Percentiles rank a stretch among this genome's conserved stretches.
phyloP scores from a whole-genome alignment of 352 stramenopile genomes.

The Phytopythium vexans region DNA sequence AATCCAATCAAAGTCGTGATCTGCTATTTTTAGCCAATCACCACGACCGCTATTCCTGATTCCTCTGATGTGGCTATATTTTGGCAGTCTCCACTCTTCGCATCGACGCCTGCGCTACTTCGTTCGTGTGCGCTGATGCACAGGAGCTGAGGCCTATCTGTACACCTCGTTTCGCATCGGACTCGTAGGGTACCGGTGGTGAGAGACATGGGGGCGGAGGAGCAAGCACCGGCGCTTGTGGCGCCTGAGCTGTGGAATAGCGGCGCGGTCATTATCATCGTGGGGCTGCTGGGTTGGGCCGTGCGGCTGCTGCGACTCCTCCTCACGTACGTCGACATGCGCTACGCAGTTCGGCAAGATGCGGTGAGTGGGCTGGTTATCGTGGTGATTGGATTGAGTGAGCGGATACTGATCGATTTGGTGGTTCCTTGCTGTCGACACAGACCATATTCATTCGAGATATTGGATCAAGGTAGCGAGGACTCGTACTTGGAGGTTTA shows the following conservation, averaged over 20 bases:
- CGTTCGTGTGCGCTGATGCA: too few species aligned
- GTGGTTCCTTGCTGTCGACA: not conserved
- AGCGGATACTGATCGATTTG: not conserved
- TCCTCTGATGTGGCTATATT: too few species aligned
- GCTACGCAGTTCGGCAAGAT: constrained; percentile 31
- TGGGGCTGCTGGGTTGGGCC: constrained; percentile 38
- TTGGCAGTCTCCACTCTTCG: too few species aligned
- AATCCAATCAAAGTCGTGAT: constrained; percentile 13
- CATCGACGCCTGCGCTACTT: too few species aligned
- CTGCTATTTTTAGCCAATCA: constrained; percentile 12
- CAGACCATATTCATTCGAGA: constrained; percentile 21
- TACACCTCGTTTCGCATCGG: constrained; percentile 4
- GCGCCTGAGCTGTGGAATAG: constrained; percentile 64
- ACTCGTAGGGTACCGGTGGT: constrained; percentile 3
- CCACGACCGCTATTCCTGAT: constrained; percentile 10
- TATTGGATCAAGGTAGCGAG: constrained; percentile 23
- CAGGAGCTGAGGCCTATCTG: too few species aligned
- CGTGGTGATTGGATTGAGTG: not conserved
- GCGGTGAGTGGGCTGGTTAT: constrained; percentile 22
- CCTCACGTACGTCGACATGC: constrained; percentile 34
- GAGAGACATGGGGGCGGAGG: constrained; percentile 7
- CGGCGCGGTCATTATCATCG: constrained; percentile 36
- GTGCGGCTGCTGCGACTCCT: constrained; percentile 35
- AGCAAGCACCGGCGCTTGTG: constrained; percentile 17
- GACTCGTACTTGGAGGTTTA: not conserved